Percentiles rank a stretch among this genome's conserved stretches.
Evolutionary conservation across 345 rosid species (phyloP).

Genomic region (Boechera divaricarpa): DNA sequence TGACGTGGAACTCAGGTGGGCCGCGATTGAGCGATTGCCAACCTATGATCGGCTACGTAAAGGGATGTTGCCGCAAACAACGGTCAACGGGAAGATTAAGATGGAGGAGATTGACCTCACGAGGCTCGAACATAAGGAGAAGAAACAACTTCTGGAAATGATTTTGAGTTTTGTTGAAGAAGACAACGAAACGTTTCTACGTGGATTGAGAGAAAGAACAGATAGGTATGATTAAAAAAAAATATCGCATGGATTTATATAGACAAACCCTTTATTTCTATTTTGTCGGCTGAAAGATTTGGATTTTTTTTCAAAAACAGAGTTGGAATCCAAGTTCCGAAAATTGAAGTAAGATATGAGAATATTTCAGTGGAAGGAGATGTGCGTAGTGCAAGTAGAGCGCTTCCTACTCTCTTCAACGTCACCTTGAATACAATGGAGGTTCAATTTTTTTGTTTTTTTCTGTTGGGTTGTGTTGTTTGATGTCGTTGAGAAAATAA

Average conservation of each 20-base stretch:
- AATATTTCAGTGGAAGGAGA: conserved; percentile 70
- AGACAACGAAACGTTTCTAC: conserved; percentile 83
- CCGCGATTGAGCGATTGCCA: conserved; percentile 86
- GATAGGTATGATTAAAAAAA: conserved; percentile 53
- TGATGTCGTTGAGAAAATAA: background rate
- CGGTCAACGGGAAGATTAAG: conserved; percentile 57
- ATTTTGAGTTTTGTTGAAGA: conserved; percentile 72
- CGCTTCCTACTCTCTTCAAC: conserved; percentile 79
- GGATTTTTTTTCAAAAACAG: conserved; percentile 42
- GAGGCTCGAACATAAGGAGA: conserved; percentile 62
- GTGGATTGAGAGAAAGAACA: conserved; percentile 71
- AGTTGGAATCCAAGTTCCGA: conserved; percentile 81
- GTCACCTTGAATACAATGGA: conserved; percentile 64
- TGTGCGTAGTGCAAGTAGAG: conserved; percentile 82
- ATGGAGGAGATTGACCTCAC: conserved; percentile 60
- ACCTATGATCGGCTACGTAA: conserved; percentile 75
- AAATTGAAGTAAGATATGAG: conserved; percentile 70
- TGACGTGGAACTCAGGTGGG: conserved; percentile 88
- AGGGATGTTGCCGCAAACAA: conserved; percentile 61
- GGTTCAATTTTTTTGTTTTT: conserved; percentile 44
- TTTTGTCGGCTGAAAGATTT: background rate
- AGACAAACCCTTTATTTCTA: background rate
- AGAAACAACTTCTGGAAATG: conserved; percentile 66
- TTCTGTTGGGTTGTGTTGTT: background rate
- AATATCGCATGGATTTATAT: too few relatives aligned